Base-by-base conservation (phyloP, 1,139 yeast species). In the Kodamaea anthophila region DNA sequence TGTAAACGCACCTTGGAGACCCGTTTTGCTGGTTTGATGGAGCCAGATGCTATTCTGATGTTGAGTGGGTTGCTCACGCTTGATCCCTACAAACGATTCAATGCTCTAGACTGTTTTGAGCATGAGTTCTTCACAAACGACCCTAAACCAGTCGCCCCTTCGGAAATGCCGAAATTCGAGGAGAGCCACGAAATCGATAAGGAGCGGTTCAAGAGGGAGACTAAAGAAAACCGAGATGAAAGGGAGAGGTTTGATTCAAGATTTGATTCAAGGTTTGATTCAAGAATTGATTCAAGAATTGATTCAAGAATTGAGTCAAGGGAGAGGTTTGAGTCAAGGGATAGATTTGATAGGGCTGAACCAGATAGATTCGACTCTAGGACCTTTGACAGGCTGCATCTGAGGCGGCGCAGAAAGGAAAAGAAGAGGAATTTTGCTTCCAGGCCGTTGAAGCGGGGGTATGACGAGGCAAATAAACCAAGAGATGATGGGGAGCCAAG, bases 131-230 rank as follows among this genome's bases (percentile, higher is more conserved):
- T 91, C 56, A 59, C 48, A 14, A 59, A 58, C 3, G 75, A 67
- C 1, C 96, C 96, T 0, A 42, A 65, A 14, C 87, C 95, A 0
- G 62, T 74, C 10, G 36, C 43, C 10, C 73, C 76, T 0, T 46
- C 55, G 9, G 73, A 73, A n/a, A 56, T 84, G 28, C 91, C 94
- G 0, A 57, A 56, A 26, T 83, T 81, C 44, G 87, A 82, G 39
- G 94, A 88, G 41, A 77, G 94, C 40, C 97, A 91, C 51, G 97
- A 91, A 52, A 74, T 86, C 23, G 94, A 84, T 48, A 75, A 77
- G 32, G 78, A 82, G 37, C 64, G 76, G 41, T 78, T 70, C 45
- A 75, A 74, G 42, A 38, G 43, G 15, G 32, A 29, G 26, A 13
- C 20, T 23, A 23, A 18, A 24, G 13, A 10, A 14, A 7, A 10